phyloP scores from a whole-genome alignment of 805 yeast genomes.

The Kazachstania martiniae region DNA sequence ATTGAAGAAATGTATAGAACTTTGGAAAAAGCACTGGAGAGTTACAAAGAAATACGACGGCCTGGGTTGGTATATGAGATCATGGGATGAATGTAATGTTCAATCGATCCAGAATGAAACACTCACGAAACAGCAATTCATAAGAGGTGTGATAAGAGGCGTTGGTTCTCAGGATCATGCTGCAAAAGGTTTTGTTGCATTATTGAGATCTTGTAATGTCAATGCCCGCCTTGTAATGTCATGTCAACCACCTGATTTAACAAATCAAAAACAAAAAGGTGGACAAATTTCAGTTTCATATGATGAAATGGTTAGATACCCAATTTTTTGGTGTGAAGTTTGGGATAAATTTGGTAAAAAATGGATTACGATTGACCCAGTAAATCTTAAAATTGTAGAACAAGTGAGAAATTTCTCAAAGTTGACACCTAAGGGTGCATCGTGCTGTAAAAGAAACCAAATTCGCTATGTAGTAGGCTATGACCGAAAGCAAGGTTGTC shows the following conservation, averaged over 20 bases:
- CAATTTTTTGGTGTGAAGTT: slow-evolving; percentile 88
- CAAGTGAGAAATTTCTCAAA: slow-evolving; percentile 43
- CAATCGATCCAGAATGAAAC: slow-evolving; percentile 13
- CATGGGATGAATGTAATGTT: slow-evolving; percentile 36
- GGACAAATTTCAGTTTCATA: slow-evolving; percentile 1
- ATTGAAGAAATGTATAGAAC: slow-evolving; percentile 50
- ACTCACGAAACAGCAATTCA: slow-evolving; percentile 34
- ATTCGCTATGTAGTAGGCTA: slow-evolving; percentile 70
- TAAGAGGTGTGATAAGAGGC: slow-evolving; percentile 31
- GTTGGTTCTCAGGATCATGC: slow-evolving; percentile 69
- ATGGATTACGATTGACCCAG: slow-evolving; percentile 86
- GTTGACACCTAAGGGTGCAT: slow-evolving; percentile 51
- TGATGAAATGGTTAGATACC: slow-evolving; percentile 32
- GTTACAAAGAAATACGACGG: slow-evolving; percentile 29
- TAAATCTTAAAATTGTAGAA: slow-evolving; percentile 53
- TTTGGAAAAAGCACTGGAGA: slow-evolving; percentile 48
- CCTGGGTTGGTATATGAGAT: slow-evolving; percentile 30
- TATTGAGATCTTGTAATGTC: slow-evolving; percentile 60
- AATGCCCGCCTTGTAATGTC: slow-evolving; percentile 71
- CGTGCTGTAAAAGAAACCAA: slow-evolving; percentile 32
- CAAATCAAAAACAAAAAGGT: slow-evolving; percentile 25
- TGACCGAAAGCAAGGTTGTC: slow-evolving; percentile 50
- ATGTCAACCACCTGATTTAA: slow-evolving; percentile 83
- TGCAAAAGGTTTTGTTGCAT: slow-evolving; percentile 78
- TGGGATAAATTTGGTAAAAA: slow-evolving; percentile 65